Conservation (phyloP, 2,329 filamentous ascomycete genomes). For the Arthrobotrys sphaeroides region DNA sequence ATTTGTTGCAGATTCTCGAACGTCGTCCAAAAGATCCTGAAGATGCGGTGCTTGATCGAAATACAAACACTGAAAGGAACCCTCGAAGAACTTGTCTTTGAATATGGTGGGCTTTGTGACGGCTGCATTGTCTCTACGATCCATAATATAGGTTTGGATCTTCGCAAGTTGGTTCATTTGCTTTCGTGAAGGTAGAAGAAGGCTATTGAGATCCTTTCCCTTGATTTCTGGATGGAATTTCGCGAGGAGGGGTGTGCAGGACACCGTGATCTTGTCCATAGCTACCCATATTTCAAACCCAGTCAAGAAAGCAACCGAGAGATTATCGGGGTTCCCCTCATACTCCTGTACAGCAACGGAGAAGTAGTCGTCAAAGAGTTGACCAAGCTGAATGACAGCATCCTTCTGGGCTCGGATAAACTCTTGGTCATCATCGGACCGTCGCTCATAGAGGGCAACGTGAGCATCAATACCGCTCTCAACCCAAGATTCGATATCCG, state of each 20-base stretch:
- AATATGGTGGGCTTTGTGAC: constrained; percentile 60
- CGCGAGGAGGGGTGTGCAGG: constrained; percentile 61
- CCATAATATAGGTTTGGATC: constrained; percentile 65
- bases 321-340: constrained; percentile 62
- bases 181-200: constrained; percentile 63
- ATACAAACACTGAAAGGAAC: constrained; percentile 65
- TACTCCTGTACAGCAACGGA: constrained; percentile 59
- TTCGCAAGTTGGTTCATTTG: constrained; percentile 64
- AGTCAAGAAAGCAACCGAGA: constrained; percentile 69
- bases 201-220: constrained; percentile 60
- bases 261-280: constrained; percentile 65
- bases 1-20: constrained; percentile 6
- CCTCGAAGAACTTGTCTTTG: constrained; percentile 58
- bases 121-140: constrained; percentile 58
- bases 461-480: constrained; percentile 61
- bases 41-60: constrained; percentile 64
- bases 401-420: constrained; percentile 48
- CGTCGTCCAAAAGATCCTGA: constrained; percentile 57
- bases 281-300: constrained; percentile 70
- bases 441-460: constrained; percentile 57
- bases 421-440: not conserved
- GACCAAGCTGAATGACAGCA: constrained; percentile 55
- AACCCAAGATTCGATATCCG: constrained; percentile 67
- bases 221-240: constrained; percentile 66
- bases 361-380: constrained; percentile 61